phyloP scores from a whole-genome alignment of 176 grass and related monocot species.

The Eragrostis curvula region DNA sequence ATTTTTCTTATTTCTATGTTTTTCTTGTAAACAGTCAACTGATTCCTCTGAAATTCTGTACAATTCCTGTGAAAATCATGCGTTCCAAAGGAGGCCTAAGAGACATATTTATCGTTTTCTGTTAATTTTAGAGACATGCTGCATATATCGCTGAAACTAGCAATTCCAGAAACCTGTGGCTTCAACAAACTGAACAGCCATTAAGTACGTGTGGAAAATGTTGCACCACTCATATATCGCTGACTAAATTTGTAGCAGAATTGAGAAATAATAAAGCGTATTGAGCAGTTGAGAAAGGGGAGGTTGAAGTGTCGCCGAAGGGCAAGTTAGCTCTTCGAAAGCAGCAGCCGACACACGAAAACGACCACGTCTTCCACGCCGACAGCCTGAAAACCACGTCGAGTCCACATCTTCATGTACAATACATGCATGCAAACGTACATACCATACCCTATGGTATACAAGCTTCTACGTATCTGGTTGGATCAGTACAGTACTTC shows the following conservation, averaged over 20 bases:
- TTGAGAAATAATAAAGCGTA: not conserved
- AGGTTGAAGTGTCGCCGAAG: conserved; percentile 37
- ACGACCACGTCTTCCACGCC: not conserved
- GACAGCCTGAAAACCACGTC: not conserved
- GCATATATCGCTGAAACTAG: not conserved
- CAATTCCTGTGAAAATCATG: too few species aligned
- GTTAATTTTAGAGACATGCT: too few species aligned
- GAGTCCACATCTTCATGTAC: not conserved
- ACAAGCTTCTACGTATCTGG: not conserved
- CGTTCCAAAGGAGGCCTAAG: too few species aligned
- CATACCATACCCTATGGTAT: not conserved
- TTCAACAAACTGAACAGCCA: not conserved
- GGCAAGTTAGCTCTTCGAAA: not conserved
- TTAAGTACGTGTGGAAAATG: conserved; percentile 1
- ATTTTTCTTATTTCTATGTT: too few species aligned
- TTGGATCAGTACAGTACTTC: not conserved
- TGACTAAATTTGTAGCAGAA: not conserved
- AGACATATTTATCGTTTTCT: too few species aligned
- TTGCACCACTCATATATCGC: not conserved
- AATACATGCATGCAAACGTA: not conserved
- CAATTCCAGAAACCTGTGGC: not conserved
- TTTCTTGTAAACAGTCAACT: too few species aligned
- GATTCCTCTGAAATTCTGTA: too few species aligned
- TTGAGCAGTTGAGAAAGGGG: not conserved
- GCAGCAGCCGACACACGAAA: conserved; percentile 32